Evolutionary conservation across 148 eudicot species (phyloP).

Genomic region (Rhododendron ferrugineum): DNA sequence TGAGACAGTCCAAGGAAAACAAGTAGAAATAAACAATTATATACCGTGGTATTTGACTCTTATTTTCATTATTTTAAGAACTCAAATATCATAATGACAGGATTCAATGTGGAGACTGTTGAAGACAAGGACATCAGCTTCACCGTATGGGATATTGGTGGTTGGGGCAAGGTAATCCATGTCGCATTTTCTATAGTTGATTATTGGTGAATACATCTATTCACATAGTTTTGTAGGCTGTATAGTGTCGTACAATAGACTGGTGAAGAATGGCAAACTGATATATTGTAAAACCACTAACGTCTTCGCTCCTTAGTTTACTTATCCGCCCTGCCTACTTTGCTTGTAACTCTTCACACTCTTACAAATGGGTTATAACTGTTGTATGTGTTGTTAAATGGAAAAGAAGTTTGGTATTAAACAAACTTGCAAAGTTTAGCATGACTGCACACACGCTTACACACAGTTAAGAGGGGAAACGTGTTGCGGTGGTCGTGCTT

Average conservation of each 20-base stretch:
- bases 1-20: too few relatives aligned
- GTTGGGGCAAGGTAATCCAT: conserved; percentile 10
- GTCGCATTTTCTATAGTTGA: background rate
- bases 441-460: background rate
- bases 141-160: conserved; percentile 18
- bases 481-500: background rate
- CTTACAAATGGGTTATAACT: background rate
- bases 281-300: background rate
- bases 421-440: background rate
- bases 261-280: background rate
- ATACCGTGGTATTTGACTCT: too few relatives aligned
- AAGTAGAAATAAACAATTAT: too few relatives aligned
- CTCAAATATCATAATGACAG: background rate
- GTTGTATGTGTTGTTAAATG: background rate
- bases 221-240: too few relatives aligned
- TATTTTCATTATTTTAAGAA: background rate
- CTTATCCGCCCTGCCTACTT: background rate
- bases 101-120: conserved; percentile 12
- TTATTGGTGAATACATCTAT: background rate
- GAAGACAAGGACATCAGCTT: conserved; percentile 17
- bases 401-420: background rate
- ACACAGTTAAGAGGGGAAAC: background rate
- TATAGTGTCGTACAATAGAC: too few relatives aligned
- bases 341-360: background rate
- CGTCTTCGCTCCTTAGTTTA: background rate